Base-by-base conservation (phyloP, 768 basidiomycete genomes). In the Solioccasus polychromus region DNA sequence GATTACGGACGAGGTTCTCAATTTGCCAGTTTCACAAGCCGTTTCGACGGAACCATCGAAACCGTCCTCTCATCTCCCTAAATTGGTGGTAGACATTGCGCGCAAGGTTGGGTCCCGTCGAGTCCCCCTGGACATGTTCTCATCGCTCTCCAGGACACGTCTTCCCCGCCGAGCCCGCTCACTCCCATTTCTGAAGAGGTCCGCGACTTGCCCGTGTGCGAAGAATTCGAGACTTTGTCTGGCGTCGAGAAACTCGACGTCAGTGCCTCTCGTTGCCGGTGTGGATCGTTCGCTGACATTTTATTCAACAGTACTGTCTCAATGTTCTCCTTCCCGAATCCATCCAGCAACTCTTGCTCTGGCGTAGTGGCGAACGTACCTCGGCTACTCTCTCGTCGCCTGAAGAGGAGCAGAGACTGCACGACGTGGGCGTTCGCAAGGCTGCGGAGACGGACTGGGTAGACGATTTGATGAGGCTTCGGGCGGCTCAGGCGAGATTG, bases 321-420 rank as follows among this genome's bases (percentile, higher is more conserved):
- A 80, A 84, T 47, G 74, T 91, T 24, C 76, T 91, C 10, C 71
- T 88, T 5, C 84, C 81, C 3, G 88, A 88, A 61, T 74, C 83
- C 3, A 71, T 86, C 31, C 69, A 82, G 34, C 88, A 91, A 56
- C 70, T 91, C 8, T 69, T 87, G n/a, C 66, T 88, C 12, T 89
- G 86, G 84, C 78, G 85, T 10, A 68, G 68, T 14, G 85, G 83
- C 1, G 63, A 74, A 28, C 83, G 88, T 22, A 72, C 62, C 1
- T 73, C 75, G 0, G 32, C 71, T 6, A 67, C 69, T 4, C 64
- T 87, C 9, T 72, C 85, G 10, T 63, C 77, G 3, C 56, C 59
- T 0, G 69, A 70, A 28, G 80, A 85, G 40, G 88, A 91, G 63
- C 61, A 68, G 49, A 63, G 61, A 39, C 58, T 91, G 18, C 79